phyloP scores from a whole-genome alignment of 129 eudicot species.

The Heracleum sosnowskyi region DNA sequence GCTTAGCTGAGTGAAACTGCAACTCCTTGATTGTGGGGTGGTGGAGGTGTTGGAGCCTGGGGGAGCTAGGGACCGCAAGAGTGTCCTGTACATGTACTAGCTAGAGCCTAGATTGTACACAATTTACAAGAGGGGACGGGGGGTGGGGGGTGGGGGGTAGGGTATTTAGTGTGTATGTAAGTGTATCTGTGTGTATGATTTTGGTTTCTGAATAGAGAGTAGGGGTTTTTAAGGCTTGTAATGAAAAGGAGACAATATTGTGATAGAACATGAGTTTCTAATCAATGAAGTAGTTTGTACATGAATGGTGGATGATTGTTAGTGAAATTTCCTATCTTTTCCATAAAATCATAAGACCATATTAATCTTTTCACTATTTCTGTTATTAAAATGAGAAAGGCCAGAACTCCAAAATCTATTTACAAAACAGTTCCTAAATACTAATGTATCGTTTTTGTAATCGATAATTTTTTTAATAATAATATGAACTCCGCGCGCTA shows the following conservation, averaged over 20 bases:
- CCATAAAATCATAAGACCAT: too few species aligned
- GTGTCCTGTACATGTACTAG: conserved; percentile 20
- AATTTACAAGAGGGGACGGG: conserved; percentile 22
- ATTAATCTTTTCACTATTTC: too few species aligned
- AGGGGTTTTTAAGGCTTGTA: not conserved
- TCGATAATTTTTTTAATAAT: too few species aligned
- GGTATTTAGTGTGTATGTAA: conserved; percentile 9
- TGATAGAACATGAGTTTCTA: not conserved
- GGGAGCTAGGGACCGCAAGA: conserved; percentile 23
- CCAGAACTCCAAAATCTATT: too few species aligned
- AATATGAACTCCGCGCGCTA: too few species aligned
- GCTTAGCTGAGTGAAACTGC: not conserved
- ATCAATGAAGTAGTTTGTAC: not conserved
- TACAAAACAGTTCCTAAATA: too few species aligned
- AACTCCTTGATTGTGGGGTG: not conserved
- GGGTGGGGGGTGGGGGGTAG: not conserved
- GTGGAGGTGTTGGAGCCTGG: not conserved
- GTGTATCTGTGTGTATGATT: not conserved
- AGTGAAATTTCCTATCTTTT: too few species aligned
- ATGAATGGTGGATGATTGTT: not conserved
- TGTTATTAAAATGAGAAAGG: too few species aligned
- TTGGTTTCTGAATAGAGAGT: not conserved
- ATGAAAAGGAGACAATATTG: not conserved
- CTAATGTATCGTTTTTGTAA: too few species aligned
- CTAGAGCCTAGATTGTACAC: conserved; percentile 32